Evolutionary conservation across 306 rosid genomes (phyloP), one percentile per base, ranked within the genome.

Genomic region (Fagus sylvatica): DNA sequence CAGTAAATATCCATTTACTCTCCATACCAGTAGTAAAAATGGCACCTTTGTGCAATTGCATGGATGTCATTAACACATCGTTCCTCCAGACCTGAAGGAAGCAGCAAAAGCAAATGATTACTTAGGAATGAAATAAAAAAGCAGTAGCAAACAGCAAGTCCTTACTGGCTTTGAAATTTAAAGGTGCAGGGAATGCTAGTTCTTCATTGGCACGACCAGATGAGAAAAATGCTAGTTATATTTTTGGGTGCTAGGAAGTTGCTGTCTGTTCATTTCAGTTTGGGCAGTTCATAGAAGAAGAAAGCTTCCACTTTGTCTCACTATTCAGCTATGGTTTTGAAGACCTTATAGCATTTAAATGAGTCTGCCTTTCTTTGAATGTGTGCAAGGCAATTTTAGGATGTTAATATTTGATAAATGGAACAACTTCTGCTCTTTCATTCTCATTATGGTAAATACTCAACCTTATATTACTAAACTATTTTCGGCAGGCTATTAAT

Each of bases 51-150:
- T 95, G 97, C 86, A 89, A 54, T 75, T 80, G 70, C 75, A 88
- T 73, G 64, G 90, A 76, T 69, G 72, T 86, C 91, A 85, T 84
- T 74, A 87, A 85, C 73, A 80, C 84, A 30, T 88, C 98, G 8
- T 95, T 89, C 80, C 86, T 89, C 98, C 98, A 95, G 67, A 92
- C 91, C 98, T 95, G 82, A 71, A 61, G 64, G 37, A 76, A 75
- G 80, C 59, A 72, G 76, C 61, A 55, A 76, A 43, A 70, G 73
- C 42, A 71, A 48, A 79, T 67, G 69, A 16, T 75, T 76, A 60
- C 30, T 61, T 48, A 75, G 69, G 10, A 78, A 64, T 74, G 81
- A 65, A 43, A 40, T 65, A 39, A 5, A 34, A 53, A 30, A 30
- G 39, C 53, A 36, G 49, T 39, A 56, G 33, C 17, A 4, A 53